Conservation (phyloP, 495 filamentous ascomycete genomes). For the Penicillium pulvis region DNA sequence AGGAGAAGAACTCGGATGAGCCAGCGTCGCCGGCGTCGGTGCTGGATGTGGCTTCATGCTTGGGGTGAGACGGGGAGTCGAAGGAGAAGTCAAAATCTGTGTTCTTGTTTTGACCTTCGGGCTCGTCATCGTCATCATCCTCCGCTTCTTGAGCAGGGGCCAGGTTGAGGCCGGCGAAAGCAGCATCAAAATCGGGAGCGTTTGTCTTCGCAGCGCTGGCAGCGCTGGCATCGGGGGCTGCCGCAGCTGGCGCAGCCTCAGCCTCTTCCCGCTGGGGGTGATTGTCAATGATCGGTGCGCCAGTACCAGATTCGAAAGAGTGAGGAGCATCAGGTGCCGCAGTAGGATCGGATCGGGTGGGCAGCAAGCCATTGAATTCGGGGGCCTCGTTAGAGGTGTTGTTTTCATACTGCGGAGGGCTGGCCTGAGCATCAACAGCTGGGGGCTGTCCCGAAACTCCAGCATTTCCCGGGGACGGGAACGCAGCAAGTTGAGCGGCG, state of each 20-base stretch:
- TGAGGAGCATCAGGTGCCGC: slow-evolving; percentile 50
- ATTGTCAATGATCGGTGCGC: slow-evolving; percentile 45
- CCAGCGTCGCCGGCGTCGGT: slow-evolving; percentile 20
- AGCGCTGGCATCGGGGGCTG: slow-evolving; percentile 7
- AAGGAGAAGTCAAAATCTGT: slow-evolving; percentile 74
- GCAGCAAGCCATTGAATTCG: slow-evolving; percentile 66
- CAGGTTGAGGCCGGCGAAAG: slow-evolving; percentile 77
- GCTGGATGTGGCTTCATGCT: slow-evolving; percentile 24
- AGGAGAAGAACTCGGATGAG: slow-evolving; percentile 46
- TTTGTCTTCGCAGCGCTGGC: slow-evolving; percentile 34
- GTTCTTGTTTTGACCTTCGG: slow-evolving; percentile 42
- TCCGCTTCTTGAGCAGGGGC: slow-evolving; percentile 70
- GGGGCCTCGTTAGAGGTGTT: slow-evolving; percentile 33
- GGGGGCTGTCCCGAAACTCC: slow-evolving; percentile 42
- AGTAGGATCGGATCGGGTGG: slow-evolving; percentile 65
- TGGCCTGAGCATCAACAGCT: slow-evolving; percentile 56
- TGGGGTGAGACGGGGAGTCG: slow-evolving; percentile 48
- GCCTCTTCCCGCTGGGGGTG: slow-evolving; percentile 31
- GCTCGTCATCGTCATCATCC: slow-evolving; percentile 74
- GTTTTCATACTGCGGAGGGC: slow-evolving; percentile 67
- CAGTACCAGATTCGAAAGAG: slow-evolving; percentile 42
- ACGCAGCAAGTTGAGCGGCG: slow-evolving; percentile 43
- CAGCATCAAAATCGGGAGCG: slow-evolving; percentile 77
- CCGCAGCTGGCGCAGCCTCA: background rate
- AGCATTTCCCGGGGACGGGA: slow-evolving; percentile 38